A percentile compares a stretch with the other conserved stretches of the same genome.
Conservation (phyloP, 1,284 basidiomycete genomes). For the Apiotrichum sp. region DNA sequence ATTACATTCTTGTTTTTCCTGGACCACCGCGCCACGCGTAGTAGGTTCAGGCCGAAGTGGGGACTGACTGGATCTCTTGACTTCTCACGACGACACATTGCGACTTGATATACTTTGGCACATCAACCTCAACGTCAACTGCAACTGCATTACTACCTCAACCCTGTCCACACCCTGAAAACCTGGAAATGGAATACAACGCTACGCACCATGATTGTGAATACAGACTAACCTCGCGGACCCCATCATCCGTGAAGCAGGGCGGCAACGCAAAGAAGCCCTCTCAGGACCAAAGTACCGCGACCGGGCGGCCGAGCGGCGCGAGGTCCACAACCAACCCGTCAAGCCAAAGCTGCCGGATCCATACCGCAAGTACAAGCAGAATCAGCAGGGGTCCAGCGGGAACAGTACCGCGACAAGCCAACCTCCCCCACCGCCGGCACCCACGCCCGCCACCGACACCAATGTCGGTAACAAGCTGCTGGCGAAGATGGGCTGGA, state of each 20-base stretch:
- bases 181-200: not conserved
- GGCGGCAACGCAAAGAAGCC: conserved; percentile 61
- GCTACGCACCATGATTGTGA: conserved; percentile 5
- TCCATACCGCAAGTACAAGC: conserved; percentile 41
- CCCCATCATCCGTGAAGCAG: conserved; percentile 60
- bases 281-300: conserved; percentile 63
- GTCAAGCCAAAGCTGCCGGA: conserved; percentile 59
- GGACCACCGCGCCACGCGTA: conserved; percentile 9
- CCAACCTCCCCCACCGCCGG: conserved; percentile 20
- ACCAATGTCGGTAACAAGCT: conserved; percentile 84
- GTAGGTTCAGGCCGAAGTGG: conserved; percentile 25
- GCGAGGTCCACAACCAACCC: conserved; percentile 81
- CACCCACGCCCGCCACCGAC: conserved; percentile 64
- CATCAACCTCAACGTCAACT: not conserved
- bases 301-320: conserved; percentile 81
- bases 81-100: not conserved
- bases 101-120: too few species aligned
- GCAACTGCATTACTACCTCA: not conserved
- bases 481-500: conserved; percentile 94
- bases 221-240: conserved; percentile 75
- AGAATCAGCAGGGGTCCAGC: not conserved
- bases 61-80: conserved; percentile 19
- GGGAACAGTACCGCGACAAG: not conserved
- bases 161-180: too few species aligned
- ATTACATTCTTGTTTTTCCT: conserved; percentile 24